Evolutionary conservation across 257 asterid species (phyloP).

Genomic region (Solanum ossicruentum): DNA sequence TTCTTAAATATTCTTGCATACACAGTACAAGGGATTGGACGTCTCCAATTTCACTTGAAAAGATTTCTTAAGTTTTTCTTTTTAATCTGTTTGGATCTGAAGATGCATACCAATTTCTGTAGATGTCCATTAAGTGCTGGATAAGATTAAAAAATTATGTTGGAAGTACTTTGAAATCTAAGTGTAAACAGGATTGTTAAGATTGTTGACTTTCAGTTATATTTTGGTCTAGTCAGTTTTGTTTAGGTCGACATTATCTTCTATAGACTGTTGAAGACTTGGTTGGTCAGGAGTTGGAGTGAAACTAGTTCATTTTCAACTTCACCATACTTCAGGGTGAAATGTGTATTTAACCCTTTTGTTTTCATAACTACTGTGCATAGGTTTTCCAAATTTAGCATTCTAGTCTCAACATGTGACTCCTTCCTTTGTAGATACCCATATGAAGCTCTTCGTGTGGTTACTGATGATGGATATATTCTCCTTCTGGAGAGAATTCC

Average conservation of each 20-base stretch:
- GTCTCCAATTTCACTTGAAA: neutral
- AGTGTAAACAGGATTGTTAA: neutral
- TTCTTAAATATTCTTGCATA: neutral
- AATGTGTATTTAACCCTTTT: neutral
- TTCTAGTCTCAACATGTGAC: neutral
- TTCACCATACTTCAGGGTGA: neutral
- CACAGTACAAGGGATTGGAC: neutral
- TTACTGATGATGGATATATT: conserved; percentile 90
- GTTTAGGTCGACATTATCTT: neutral
- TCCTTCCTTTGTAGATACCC: conserved; percentile 53
- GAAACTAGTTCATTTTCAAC: neutral
- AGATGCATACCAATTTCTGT: neutral
- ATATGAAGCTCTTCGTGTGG: conserved; percentile 85
- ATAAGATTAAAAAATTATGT: neutral
- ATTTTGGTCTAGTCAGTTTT: neutral
- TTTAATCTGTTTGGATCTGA: neutral
- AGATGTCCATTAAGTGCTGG: neutral
- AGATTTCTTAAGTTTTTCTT: neutral
- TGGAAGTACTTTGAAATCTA: neutral
- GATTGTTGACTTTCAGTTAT: neutral
- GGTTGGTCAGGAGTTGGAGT: neutral
- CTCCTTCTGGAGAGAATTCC: conserved; percentile 94
- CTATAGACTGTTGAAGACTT: neutral
- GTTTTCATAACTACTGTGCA: neutral
- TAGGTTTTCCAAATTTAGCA: neutral